phyloP scores from a whole-genome alignment of 2,329 filamentous ascomycete species.

The Arthrobotrys sinensis region DNA sequence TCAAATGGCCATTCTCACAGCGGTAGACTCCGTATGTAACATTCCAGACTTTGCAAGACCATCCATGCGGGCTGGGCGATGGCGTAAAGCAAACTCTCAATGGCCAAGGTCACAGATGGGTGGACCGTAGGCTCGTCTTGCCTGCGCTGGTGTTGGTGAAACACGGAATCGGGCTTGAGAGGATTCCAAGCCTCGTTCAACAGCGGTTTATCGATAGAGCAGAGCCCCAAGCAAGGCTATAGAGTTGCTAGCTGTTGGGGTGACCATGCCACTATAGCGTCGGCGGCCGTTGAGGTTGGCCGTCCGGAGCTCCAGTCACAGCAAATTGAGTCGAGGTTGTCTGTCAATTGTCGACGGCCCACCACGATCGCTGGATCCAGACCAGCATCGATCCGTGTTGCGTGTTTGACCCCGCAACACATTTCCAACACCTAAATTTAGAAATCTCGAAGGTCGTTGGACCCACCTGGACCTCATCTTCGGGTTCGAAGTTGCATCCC shows the following conservation, averaged over 20 bases:
- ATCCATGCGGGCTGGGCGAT: constrained; percentile 25
- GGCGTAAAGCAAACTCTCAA: constrained; percentile 32
- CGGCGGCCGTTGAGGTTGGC: too few species aligned
- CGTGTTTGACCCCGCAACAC: constrained; percentile 25
- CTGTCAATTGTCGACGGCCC: background rate
- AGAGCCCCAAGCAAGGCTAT: constrained; percentile 20
- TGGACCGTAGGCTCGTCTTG: constrained; percentile 43
- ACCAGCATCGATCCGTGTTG: constrained; percentile 1
- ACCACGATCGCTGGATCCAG: background rate
- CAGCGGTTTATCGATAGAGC: constrained; percentile 19
- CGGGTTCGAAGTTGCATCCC: constrained; percentile 4
- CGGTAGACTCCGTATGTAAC: constrained; percentile 10
- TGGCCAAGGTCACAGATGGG: constrained; percentile 29
- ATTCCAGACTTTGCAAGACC: background rate
- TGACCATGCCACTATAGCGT: too few species aligned
- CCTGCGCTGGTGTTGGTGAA: constrained; percentile 38
- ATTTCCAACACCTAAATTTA: constrained; percentile 17
- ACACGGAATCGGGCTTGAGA: constrained; percentile 37
- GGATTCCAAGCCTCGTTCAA: constrained; percentile 45
- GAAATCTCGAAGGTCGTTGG: background rate
- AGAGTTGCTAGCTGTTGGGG: background rate
- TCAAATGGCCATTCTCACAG: background rate
- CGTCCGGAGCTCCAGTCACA: too few species aligned
- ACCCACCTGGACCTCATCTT: constrained; percentile 11
- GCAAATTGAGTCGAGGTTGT: background rate